Base-by-base conservation (phyloP, 371 early-diverging fungal genomes). In the Rhizopus microsporus region DNA sequence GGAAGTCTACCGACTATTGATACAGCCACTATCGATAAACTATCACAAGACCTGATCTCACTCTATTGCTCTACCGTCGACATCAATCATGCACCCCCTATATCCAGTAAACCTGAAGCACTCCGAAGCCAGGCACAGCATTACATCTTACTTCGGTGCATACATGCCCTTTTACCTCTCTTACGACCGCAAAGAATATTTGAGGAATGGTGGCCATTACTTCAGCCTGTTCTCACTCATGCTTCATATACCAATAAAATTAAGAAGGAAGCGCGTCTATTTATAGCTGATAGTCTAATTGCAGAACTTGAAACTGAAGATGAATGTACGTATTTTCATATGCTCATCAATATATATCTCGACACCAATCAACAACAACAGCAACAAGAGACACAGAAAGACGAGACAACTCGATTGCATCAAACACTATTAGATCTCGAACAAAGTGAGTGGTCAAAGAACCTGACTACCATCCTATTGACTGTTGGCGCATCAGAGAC, bases 371-470 rank as follows among this genome's bases (percentile, higher is more conserved):
- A 62, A 29, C 68, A 74, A 17, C 52, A 68, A 33, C 51, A 60
- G 16, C 51, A 72, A 37, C 56, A 60, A 23, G 62, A 68, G 39
- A 44, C 54, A 10, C 59, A 67, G 5, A 40, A 54, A 35, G 50
- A 67, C 10, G 70, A 67, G 5, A 54, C 69, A 23, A 47, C 56
- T 23, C 43, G 54, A 23, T 68, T 68, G 35, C 72, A 72, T 38
- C 73, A 69, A 15, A 67, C 68, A 0, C 52, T 80, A 29, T 56
- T 77, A 34, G 75, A 74, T 51, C 47, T 77, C 5, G 80, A 74
- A 34, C 72, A 76, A 35, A 73, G 74, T 39, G 75, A 74, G 46
- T 80, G 77, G 80, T 77, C 75, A 10, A 75, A 64, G 42, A 75
- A 75, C 31, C 51, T 76, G 13, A 64, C 62, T 0, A 47, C 63